phyloP scores from a whole-genome alignment of 2,329 filamentous ascomycete species.

The Cytospora mali region DNA sequence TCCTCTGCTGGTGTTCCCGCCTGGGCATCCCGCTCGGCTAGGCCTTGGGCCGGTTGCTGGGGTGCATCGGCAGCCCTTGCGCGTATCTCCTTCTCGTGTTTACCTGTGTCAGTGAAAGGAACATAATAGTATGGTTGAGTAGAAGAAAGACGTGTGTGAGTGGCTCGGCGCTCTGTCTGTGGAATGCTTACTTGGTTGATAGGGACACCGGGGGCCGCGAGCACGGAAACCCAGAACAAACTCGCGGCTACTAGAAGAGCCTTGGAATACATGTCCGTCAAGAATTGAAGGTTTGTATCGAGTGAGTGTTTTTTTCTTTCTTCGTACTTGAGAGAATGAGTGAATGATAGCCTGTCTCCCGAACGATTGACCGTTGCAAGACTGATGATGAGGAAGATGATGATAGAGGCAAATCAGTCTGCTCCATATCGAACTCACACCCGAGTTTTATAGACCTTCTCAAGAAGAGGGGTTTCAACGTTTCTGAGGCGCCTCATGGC shows the following conservation, averaged over 20 bases:
- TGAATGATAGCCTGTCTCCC: constrained; percentile 10
- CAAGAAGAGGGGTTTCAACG: background rate
- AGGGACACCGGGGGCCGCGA: constrained; percentile 15
- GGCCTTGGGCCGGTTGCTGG: background rate
- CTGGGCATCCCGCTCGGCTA: background rate
- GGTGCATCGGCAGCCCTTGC: too few relatives aligned
- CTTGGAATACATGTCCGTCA: constrained; percentile 12
- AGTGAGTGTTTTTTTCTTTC: constrained; percentile 12
- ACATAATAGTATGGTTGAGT: too few relatives aligned
- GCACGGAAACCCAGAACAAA: constrained; percentile 2
- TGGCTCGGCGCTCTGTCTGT: too few relatives aligned
- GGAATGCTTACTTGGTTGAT: constrained; percentile 5
- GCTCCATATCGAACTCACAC: constrained; percentile 15
- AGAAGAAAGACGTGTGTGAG: too few relatives aligned
- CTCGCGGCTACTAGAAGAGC: constrained; percentile 12
- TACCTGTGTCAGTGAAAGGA: background rate
- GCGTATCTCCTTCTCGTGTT: too few relatives aligned
- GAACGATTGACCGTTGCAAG: constrained; percentile 11
- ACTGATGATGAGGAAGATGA: constrained; percentile 14
- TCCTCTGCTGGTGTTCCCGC: background rate
- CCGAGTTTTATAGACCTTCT: constrained; percentile 20
- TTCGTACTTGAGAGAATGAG: background rate
- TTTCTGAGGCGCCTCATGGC: background rate
- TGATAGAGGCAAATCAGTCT: background rate
- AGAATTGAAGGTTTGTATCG: background rate